Base-by-base conservation (phyloP, 495 filamentous ascomycete species). In the Podospora fimiseda region DNA sequence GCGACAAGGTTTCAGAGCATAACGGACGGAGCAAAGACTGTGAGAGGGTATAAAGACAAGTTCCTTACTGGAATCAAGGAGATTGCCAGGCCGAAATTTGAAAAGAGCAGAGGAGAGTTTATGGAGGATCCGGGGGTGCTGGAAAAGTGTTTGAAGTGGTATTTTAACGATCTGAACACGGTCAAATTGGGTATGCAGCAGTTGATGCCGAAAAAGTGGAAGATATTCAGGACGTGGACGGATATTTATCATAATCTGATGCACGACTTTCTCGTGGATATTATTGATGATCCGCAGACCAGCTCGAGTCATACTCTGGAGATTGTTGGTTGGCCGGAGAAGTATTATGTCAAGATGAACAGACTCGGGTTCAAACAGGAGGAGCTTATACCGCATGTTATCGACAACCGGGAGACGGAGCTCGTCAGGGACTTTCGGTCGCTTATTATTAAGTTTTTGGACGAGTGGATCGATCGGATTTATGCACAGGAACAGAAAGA, bases 381-480 rank as follows among this genome's bases (percentile, higher is more conserved):
- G 49, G 86, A 92, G 11, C 76, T 96, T 22, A 72, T 75, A 30
- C 89, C 89, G 4, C 89, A 92, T 51, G 73, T 97, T 38, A 81
- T 96, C 41, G 92, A 96, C 70, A 86, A 87, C 62, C 80, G 91
- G 48, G 90, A 91, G 64, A 77, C 80, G 21, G 93, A 97, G 57
- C 75, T 99, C 7, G 86, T 99, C 44, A 84, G 88, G 42, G 89
- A 96, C 63, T 99, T 95, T 79, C 85, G 92, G 52, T 82, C 86
- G 62, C 81, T 96, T 57, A 99, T 99, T 65, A 90, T 95, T 72
- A 87, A 86, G 55, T 89, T 87, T 48, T 87, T 99, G 44, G 90
- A 96, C 61, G 86, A 97, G 74, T 99, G 93, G 93, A 96, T 96
- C 79, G 86, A 91, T 51, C 83, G 88, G 45, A 95, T 99, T 54